Evolutionary conservation across 2,329 filamentous ascomycete species (phyloP).

Genomic region (Aureobasidium sp.): DNA sequence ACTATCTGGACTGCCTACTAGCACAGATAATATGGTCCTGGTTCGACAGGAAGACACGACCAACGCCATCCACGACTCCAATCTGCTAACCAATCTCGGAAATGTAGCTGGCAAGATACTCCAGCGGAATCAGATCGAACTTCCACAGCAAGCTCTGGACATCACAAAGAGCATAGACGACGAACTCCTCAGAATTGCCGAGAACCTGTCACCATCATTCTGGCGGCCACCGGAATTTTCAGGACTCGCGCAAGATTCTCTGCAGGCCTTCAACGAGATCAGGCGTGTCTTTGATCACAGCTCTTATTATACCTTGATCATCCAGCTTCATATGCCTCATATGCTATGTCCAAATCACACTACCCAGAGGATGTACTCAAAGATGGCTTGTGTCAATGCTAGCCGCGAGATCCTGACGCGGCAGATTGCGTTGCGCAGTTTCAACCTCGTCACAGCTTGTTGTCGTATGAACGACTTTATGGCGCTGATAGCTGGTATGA

Average conservation of each 20-base stretch:
- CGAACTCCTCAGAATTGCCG: not conserved
- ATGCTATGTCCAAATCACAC: not conserved
- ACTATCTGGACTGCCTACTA: not conserved
- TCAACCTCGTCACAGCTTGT: not conserved
- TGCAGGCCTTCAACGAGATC: not conserved
- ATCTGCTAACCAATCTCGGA: not conserved
- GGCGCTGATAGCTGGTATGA: not conserved
- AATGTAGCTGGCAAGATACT: not conserved
- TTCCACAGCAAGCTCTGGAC: not conserved
- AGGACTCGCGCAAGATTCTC: not conserved
- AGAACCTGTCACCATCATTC: not conserved
- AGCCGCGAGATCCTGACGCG: not conserved
- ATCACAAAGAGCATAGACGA: not conserved
- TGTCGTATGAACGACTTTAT: not conserved
- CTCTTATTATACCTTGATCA: not conserved
- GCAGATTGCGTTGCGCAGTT: not conserved
- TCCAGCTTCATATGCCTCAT: not conserved
- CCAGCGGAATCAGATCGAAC: not conserved
- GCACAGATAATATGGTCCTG: not conserved
- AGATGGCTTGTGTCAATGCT: not conserved
- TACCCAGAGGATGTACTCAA: not conserved
- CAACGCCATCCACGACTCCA: not conserved
- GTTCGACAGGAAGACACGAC: not conserved
- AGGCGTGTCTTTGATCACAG: not conserved
- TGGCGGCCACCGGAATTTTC: not conserved